Conservation (phyloP, 2,329 filamentous ascomycete genomes). For the Phialocephala sp. region DNA sequence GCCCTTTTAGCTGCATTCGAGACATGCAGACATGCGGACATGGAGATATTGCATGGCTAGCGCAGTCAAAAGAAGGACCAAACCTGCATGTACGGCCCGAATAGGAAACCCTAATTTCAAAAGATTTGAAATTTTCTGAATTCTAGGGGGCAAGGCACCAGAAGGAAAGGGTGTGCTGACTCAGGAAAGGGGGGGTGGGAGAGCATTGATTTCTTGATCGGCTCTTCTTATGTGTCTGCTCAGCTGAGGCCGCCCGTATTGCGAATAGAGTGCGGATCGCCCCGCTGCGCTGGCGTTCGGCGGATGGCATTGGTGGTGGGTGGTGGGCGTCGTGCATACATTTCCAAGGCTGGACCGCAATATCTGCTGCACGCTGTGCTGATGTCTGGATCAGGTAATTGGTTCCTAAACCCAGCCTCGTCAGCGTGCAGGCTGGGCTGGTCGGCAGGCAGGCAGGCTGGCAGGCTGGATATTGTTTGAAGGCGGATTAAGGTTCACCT, state of each 20-base stretch:
- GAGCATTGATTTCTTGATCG: not conserved
- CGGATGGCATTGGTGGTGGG: not conserved
- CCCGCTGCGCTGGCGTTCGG: not conserved
- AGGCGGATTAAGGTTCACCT: not conserved
- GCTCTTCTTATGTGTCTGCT: no score
- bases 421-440: not conserved
- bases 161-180: not conserved
- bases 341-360: not conserved
- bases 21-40: not conserved
- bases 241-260: not conserved
- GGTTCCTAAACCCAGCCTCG: not conserved
- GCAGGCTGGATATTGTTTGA: not conserved
- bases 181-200: not conserved
- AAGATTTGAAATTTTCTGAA: not conserved
- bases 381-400: not conserved
- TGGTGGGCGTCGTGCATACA: not conserved
- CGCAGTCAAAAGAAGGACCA: not conserved
- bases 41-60: not conserved
- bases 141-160: not conserved
- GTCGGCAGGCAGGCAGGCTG: no score
- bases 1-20: constrained; percentile 4
- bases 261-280: not conserved
- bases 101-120: not conserved
- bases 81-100: not conserved
- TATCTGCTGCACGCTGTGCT: not conserved